Evolutionary conservation across 768 basidiomycete species (phyloP).

Genomic region (Imleria badia): DNA sequence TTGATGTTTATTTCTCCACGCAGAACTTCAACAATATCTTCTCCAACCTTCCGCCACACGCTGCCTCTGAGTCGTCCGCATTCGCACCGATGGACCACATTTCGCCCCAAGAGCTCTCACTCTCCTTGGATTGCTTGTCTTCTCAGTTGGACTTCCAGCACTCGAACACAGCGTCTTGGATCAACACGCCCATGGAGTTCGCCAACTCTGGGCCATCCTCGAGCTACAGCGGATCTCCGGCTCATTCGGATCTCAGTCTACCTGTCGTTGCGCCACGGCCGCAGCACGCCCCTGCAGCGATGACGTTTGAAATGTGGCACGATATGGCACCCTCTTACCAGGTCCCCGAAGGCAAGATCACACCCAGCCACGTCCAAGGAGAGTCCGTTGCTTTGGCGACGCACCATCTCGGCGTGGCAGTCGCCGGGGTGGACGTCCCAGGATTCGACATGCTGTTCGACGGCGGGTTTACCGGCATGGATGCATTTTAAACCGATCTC

Average conservation of each 20-base stretch:
- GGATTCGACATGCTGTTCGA: constrained; percentile 21
- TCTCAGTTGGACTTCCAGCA: constrained; percentile 12
- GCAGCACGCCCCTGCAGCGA: constrained; percentile 8
- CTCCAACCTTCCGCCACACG: constrained; percentile 22
- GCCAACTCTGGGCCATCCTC: constrained; percentile 39
- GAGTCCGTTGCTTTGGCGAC: not conserved
- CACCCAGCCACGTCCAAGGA: not conserved
- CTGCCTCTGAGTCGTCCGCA: constrained; percentile 4
- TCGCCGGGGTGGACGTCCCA: constrained; percentile 6
- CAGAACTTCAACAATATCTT: constrained; percentile 28
- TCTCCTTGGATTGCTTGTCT: constrained; percentile 6
- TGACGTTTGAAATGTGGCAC: constrained; percentile 22
- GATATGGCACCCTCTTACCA: constrained; percentile 5
- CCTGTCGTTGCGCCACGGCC: constrained; percentile 31
- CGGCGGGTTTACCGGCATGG: constrained; percentile 6
- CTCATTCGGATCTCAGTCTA: constrained; percentile 29
- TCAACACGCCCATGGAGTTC: constrained; percentile 12
- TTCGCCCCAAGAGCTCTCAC: constrained; percentile 15
- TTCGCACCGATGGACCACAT: constrained; percentile 32
- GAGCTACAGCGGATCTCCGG: constrained; percentile 43
- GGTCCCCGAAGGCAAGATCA: not conserved
- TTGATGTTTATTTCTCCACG: not conserved
- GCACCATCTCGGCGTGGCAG: constrained; percentile 4
- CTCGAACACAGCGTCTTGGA: constrained; percentile 3
- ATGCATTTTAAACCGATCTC: constrained; percentile 3